Percentiles rank a stretch among this genome's conserved stretches.
Conservation (phyloP, 192 early-diverging fungal genomes). For the Nowakowskiella sp. region DNA sequence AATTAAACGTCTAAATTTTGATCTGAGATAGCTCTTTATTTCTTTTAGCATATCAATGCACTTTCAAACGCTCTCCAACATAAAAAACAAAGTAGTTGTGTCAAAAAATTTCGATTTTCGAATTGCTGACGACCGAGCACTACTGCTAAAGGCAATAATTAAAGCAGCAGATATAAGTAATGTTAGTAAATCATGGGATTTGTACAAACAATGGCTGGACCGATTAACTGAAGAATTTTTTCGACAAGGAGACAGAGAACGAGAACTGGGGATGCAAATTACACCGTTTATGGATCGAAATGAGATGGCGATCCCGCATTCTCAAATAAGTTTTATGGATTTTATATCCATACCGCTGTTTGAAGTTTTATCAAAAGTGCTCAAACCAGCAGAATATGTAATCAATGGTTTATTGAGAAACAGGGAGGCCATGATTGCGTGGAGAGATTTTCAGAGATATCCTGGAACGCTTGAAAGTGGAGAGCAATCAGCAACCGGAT, state of each 20-base stretch:
- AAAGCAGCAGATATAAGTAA: constrained; percentile 5
- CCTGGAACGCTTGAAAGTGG: too few relatives aligned
- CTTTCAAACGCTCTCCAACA: constrained; percentile 35
- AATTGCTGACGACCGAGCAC: not conserved
- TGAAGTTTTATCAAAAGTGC: not conserved
- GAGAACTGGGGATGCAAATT: constrained; percentile 15
- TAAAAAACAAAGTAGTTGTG: constrained; percentile 47
- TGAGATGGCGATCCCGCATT: constrained; percentile 1
- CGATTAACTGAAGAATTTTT: constrained; percentile 4
- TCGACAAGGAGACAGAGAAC: constrained; percentile 15
- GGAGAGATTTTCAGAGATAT: too few relatives aligned
- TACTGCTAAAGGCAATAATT: constrained; percentile 1
- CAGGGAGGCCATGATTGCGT: too few relatives aligned
- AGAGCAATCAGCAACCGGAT: too few relatives aligned
- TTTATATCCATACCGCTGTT: constrained; percentile 1
- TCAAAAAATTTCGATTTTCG: not conserved
- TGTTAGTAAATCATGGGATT: not conserved
- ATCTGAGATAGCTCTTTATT: constrained; percentile 3
- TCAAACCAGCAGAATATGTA: not conserved
- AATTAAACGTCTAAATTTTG: not conserved
- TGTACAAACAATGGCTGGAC: not conserved
- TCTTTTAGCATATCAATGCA: constrained; percentile 38
- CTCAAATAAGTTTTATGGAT: constrained; percentile 3
- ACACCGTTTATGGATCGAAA: constrained; percentile 28
- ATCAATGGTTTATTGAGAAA: too few relatives aligned